Conservation (phyloP, 495 filamentous ascomycete genomes). For the Xylaria curta region DNA sequence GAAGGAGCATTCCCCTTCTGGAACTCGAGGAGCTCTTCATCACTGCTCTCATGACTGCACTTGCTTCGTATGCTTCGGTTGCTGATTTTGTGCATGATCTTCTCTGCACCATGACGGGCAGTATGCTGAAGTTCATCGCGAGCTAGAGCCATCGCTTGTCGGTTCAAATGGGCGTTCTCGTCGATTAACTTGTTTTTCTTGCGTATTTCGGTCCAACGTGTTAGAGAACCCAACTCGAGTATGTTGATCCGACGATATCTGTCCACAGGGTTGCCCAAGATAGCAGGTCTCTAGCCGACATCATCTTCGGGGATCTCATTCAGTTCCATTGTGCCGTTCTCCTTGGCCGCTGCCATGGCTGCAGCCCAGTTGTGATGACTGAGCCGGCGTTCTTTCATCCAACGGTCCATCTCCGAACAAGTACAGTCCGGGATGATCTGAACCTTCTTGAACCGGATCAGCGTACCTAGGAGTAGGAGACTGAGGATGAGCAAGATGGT, state of each 20-base stretch:
- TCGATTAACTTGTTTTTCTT: slow-evolving; percentile 67
- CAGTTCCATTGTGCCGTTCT: slow-evolving; percentile 45
- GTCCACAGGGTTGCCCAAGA: slow-evolving; percentile 71
- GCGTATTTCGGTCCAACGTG: slow-evolving; percentile 73
- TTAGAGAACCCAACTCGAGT: slow-evolving; percentile 68
- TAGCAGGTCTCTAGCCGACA: slow-evolving; percentile 67
- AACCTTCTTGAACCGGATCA: slow-evolving; percentile 66
- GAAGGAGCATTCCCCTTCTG: not conserved
- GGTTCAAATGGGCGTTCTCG: slow-evolving; percentile 46
- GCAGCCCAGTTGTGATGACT: slow-evolving; percentile 47
- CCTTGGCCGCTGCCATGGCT: slow-evolving; percentile 42
- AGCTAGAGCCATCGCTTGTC: slow-evolving; percentile 46
- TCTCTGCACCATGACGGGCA: slow-evolving; percentile 27
- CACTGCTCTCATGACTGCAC: slow-evolving; percentile 37
- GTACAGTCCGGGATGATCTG: slow-evolving; percentile 69
- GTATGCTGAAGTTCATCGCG: slow-evolving; percentile 40
- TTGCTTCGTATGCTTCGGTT: slow-evolving; percentile 42
- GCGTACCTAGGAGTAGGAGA: slow-evolving; percentile 62
- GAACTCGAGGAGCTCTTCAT: slow-evolving; percentile 22
- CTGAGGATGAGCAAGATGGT: slow-evolving; percentile 67
- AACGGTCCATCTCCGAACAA: slow-evolving; percentile 57
- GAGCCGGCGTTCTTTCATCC: slow-evolving; percentile 49
- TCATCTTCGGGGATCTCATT: slow-evolving; percentile 53
- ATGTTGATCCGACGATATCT: slow-evolving; percentile 70
- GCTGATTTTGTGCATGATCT: slow-evolving; percentile 45